Base-by-base conservation (phyloP, 2,329 filamentous ascomycete genomes). In the Remersonia thermophila region DNA sequence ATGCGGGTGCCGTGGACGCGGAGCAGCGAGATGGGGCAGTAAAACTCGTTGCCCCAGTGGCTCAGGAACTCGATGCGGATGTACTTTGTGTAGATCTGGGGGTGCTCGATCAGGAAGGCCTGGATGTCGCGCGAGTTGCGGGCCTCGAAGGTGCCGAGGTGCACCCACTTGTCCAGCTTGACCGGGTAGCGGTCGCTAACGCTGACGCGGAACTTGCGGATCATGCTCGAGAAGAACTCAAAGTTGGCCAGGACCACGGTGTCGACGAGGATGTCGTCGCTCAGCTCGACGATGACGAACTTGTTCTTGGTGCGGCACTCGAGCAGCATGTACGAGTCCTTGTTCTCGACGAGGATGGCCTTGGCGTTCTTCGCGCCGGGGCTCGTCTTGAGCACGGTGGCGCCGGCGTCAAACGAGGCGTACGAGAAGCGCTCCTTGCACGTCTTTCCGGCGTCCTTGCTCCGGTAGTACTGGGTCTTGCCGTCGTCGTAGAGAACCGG, bases 371-470 rank as follows among this genome's bases (percentile, higher is more conserved):
- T 93, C 37, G 83, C 82, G 43, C 87, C 80, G 3, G 73, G 67
- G 52, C 93, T 93, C 2, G 84, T 84, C 63, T 96, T 96, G 43
- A 94, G 67, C 18, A 96, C 76, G 1, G 85, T 95, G 10, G 91
- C 91, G 9, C 91, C 91, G 42, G 86, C 93, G 56, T 98, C 91
- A 52, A 96, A 96, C 1, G 89, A 96, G 6, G 91, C 86, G 60
- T 93, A 98, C 37, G 93, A 96, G 59, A 94, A 95, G 30, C 91
- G 73, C 59, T 96, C 91, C 59, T 96, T 96, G 69, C 89, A 95
- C 0, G 91, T 98, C 57, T 84, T 94, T 7, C 91, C 91, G 3
- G 91, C 91, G 57, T 96, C 87, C 57, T 93, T 95, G 53, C 82
- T 86, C 27, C 84, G 73, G 42, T 76, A 69, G 26, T 69, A 63